Evolutionary conservation across 148 eudicot species (phyloP).

Genomic region (Oxyria digyna): DNA sequence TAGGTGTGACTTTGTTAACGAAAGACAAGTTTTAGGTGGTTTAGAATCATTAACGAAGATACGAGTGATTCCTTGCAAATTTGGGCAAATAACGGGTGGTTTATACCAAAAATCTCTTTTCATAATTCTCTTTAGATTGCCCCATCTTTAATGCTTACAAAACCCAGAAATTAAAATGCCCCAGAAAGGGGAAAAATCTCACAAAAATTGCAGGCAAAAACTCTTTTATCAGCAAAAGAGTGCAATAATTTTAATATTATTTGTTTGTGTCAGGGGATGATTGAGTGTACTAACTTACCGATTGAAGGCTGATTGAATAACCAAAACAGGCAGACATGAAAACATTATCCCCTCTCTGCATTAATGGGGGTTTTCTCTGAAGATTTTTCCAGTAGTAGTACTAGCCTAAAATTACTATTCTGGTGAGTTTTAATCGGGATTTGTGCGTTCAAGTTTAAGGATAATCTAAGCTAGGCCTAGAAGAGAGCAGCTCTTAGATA

Average conservation of each 20-base stretch:
- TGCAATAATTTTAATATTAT: neutral
- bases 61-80: no score
- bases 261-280: constrained; percentile 5
- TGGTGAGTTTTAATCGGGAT: constrained; percentile 2
- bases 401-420: no score
- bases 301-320: neutral
- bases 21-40: no score
- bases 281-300: neutral
- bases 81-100: no score
- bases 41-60: no score
- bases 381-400: no score
- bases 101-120: no score
- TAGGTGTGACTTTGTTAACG: no score
- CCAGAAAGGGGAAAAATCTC: neutral
- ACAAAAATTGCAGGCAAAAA: neutral
- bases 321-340: neutral
- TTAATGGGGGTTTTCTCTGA: neutral
- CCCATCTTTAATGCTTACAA: no score
- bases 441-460: constrained; percentile 3
- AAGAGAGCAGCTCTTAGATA: neutral
- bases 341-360: neutral
- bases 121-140: neutral
- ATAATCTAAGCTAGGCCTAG: neutral
- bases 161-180: neutral
- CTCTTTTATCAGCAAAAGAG: no score